These are phyloP conservation scores for Kluyveromyces lactis DNA, from an alignment of 805 yeast species.

Conservation along the genomic window DNA sequence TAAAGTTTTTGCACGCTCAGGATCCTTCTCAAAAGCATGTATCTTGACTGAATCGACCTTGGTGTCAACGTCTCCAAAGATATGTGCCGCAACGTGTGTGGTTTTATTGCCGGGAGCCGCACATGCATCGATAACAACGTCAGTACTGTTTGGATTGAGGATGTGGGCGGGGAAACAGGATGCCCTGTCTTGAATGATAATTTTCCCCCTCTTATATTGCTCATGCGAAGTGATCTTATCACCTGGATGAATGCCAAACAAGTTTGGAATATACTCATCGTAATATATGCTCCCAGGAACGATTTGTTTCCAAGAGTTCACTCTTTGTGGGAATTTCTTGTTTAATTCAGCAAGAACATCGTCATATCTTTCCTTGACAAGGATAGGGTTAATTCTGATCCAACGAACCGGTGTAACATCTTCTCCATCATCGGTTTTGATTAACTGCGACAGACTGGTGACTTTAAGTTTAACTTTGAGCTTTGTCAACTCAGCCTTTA, in stretches of 20 bases:
- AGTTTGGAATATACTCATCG: constrained; percentile 65
- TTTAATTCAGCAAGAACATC: constrained; percentile 18
- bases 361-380: constrained; percentile 30
- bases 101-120: constrained; percentile 99
- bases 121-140: constrained; percentile 78
- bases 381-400: constrained; percentile 67
- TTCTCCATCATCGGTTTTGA: constrained; percentile 40
- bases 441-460: constrained; percentile 42
- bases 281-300: constrained; percentile 53
- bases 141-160: constrained; percentile 52
- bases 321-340: constrained; percentile 38
- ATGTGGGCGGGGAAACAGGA: constrained; percentile 94
- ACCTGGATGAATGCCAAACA: constrained; percentile 76
- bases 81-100: constrained; percentile 70
- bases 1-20: constrained; percentile 58
- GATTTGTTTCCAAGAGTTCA: constrained; percentile 34
- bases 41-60: constrained; percentile 29
- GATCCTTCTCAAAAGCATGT: constrained; percentile 83
- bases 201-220: constrained; percentile 63
- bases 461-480: constrained; percentile 68
- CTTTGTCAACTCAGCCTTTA: constrained; percentile 74
- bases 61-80: constrained; percentile 13
- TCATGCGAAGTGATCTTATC: constrained; percentile 61
- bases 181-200: constrained; percentile 92
- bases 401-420: constrained; percentile 71